Evolutionary conservation across 2,329 filamentous ascomycete species (phyloP).

Genomic region (Colletotrichum tropicicola): DNA sequence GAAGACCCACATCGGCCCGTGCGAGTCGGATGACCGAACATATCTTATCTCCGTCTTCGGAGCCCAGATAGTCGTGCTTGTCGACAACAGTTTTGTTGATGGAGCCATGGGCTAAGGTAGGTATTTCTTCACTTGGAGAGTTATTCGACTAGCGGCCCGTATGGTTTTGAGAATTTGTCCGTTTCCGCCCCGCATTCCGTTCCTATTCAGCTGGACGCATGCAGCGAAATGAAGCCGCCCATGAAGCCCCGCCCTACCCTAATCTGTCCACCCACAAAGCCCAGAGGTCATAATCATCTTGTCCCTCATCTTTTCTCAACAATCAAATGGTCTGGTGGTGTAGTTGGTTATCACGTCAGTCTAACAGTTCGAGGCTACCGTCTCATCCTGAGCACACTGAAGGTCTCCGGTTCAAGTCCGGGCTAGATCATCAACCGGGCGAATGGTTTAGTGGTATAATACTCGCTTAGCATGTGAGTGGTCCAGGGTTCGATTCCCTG

Average conservation of each 20-base stretch:
- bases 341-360: conserved; percentile 60
- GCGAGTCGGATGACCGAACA: background rate
- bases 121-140: too few species aligned
- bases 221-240: background rate
- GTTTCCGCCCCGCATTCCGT: background rate
- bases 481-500: conserved; percentile 31
- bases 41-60: background rate
- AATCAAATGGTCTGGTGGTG: conserved; percentile 35
- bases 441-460: conserved; percentile 32
- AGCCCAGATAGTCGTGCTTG: background rate
- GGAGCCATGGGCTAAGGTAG: too few species aligned
- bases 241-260: conserved; percentile 5
- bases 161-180: too few species aligned
- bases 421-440: conserved; percentile 23
- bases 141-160: too few species aligned
- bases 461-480: conserved; percentile 31
- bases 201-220: background rate
- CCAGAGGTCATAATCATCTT: background rate
- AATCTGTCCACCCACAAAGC: background rate
- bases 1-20: background rate
- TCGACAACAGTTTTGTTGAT: too few species aligned
- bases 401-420: conserved; percentile 32
- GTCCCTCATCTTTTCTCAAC: accelerated
- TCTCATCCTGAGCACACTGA: conserved; percentile 1
- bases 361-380: conserved; percentile 42